These are phyloP conservation scores for Fagus crenata DNA, from an alignment of 306 rosid genomes.

Conservation along the genomic window DNA sequence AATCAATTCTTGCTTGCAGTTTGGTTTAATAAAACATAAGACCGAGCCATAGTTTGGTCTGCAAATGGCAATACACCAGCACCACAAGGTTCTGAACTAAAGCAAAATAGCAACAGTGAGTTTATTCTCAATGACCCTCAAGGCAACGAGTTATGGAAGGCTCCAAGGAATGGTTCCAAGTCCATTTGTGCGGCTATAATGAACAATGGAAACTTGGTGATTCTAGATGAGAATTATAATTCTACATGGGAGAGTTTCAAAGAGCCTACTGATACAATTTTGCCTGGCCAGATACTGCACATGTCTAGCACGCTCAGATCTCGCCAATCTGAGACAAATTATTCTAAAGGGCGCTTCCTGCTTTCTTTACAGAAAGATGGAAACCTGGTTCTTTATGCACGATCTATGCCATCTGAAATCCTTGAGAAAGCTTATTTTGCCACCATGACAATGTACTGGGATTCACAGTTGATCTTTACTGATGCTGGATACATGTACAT, in stretches of 20 bases:
- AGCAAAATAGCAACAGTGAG: slow-evolving; percentile 13
- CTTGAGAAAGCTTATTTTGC: slow-evolving; percentile 16
- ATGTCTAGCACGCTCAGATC: slow-evolving; percentile 19
- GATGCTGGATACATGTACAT: too few relatives aligned
- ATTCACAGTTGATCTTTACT: slow-evolving; percentile 16
- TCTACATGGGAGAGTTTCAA: slow-evolving; percentile 38
- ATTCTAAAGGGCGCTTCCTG: slow-evolving; percentile 29
- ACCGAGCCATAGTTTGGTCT: slow-evolving; percentile 31
- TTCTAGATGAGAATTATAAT: slow-evolving; percentile 1
- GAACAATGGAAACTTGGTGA: slow-evolving; percentile 32
- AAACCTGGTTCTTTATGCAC: slow-evolving; percentile 19
- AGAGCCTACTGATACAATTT: slow-evolving; percentile 26
- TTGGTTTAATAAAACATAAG: slow-evolving; percentile 21
- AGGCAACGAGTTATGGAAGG: slow-evolving; percentile 7
- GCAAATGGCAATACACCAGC: slow-evolving; percentile 29
- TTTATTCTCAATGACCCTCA: slow-evolving; percentile 3
- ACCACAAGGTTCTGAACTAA: slow-evolving; percentile 21
- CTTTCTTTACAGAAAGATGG: slow-evolving; percentile 20
- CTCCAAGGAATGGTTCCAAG: neutral
- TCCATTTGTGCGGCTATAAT: slow-evolving; percentile 13
- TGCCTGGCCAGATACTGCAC: slow-evolving; percentile 31
- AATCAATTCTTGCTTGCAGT: slow-evolving; percentile 24
- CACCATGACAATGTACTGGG: neutral
- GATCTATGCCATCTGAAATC: slow-evolving; percentile 3
- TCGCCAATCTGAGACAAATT: slow-evolving; percentile 12